Conservation (phyloP, 805 yeast species). For the Kazachstania martiniae region DNA sequence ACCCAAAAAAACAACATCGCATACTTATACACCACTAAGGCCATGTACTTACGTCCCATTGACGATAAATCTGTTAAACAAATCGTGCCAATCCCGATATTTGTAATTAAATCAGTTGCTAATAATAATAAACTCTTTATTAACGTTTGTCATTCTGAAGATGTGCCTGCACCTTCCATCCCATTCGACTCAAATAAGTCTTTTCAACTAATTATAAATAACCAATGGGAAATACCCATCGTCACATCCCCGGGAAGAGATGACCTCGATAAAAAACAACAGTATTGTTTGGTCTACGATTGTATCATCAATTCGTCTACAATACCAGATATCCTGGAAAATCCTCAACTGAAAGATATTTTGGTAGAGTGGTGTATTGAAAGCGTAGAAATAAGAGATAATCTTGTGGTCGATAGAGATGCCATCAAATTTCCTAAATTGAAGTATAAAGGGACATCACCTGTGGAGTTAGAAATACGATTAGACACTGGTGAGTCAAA, state of each 20-base stretch:
- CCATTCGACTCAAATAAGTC: constrained; percentile 46
- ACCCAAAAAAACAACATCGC: background rate
- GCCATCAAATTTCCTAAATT: constrained; percentile 56
- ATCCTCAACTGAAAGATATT: constrained; percentile 52
- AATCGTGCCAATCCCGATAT: constrained; percentile 51
- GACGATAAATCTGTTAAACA: constrained; percentile 11
- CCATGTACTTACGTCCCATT: constrained; percentile 12
- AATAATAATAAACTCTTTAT: constrained; percentile 52
- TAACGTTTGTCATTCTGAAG: constrained; percentile 58
- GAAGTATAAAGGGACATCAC: constrained; percentile 47
- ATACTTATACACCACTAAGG: too few species aligned
- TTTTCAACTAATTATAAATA: constrained; percentile 52
- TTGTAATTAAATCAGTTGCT: constrained; percentile 56
- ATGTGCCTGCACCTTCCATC: constrained; percentile 53
- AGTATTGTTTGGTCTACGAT: constrained; percentile 55
- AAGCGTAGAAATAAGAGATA: constrained; percentile 50
- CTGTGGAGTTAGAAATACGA: constrained; percentile 29
- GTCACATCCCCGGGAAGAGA: constrained; percentile 47
- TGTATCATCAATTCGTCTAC: constrained; percentile 60
- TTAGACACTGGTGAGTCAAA: constrained; percentile 35
- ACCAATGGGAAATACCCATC: constrained; percentile 81
- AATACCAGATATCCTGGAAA: constrained; percentile 31
- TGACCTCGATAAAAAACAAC: constrained; percentile 62
- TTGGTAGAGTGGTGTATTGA: constrained; percentile 79
- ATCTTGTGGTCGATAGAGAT: constrained; percentile 48